phyloP scores from a whole-genome alignment of 805 yeast species.

The Saccharomycopsis babjevae region DNA sequence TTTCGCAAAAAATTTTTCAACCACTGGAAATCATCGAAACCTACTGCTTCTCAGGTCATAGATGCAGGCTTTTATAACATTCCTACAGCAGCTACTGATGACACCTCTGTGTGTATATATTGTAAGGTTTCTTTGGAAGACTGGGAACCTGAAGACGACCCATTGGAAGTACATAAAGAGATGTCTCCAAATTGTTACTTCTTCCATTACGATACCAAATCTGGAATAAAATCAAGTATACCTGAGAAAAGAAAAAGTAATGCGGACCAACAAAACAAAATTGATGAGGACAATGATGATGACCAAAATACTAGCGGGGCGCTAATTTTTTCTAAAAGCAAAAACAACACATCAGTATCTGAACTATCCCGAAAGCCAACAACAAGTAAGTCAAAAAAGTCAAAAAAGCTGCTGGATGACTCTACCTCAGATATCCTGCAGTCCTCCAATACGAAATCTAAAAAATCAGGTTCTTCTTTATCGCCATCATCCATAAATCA shows the following conservation, averaged over 20 bases:
- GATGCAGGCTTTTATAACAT: constrained; percentile 56
- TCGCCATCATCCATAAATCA: neutral
- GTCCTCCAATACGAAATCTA: neutral
- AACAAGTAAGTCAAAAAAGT: neutral
- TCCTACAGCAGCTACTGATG: constrained; percentile 39
- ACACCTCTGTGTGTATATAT: constrained; percentile 51
- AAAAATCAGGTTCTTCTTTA: neutral
- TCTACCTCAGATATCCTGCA: neutral
- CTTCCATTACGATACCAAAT: constrained; percentile 21
- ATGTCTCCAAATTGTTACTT: constrained; percentile 34
- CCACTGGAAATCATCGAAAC: constrained; percentile 38
- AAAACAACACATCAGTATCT: neutral
- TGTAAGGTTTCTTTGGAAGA: constrained; percentile 59
- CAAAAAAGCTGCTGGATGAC: neutral
- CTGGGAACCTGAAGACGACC: constrained; percentile 62
- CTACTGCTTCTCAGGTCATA: constrained; percentile 36
- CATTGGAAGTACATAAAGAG: constrained; percentile 45
- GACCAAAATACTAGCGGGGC: neutral
- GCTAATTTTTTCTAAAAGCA: neutral
- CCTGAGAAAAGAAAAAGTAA: neutral
- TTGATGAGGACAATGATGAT: neutral
- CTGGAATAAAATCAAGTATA: neutral
- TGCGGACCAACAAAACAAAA: neutral
- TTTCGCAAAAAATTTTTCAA: constrained; percentile 31
- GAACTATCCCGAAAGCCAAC: neutral